phyloP scores from a whole-genome alignment of 2,329 filamentous ascomycete genomes.

The Cercospora sp. region DNA sequence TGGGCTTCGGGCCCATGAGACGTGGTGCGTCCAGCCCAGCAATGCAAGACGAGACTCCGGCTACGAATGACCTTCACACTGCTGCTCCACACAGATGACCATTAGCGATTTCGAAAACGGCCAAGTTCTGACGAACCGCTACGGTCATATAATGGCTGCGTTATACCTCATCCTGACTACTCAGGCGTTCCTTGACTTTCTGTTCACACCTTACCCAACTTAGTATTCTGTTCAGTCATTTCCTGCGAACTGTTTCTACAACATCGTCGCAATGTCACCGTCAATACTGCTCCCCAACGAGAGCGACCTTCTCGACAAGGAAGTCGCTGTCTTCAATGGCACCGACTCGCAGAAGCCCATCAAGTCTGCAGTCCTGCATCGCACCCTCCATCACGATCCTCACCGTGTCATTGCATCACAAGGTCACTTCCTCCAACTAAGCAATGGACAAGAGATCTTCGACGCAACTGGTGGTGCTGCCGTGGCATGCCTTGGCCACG shows the following conservation, averaged over 20 bases:
- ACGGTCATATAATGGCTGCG: neutral
- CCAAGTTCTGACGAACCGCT: neutral
- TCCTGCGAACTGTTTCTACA: neutral
- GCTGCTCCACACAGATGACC: neutral
- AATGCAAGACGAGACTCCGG: constrained; percentile 13
- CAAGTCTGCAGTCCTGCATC: constrained; percentile 50
- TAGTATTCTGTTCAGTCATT: constrained; percentile 4
- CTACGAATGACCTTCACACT: constrained; percentile 7
- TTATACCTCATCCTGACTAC: neutral
- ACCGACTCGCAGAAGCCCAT: constrained; percentile 4
- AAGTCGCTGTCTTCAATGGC: neutral
- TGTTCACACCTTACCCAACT: neutral
- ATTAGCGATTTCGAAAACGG: neutral
- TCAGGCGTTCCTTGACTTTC: neutral
- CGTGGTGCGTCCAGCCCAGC: constrained; percentile 8
- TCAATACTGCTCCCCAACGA: constrained; percentile 30
- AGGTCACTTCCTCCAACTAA: constrained; percentile 55
- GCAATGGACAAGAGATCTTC: constrained; percentile 61
- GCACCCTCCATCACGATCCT: constrained; percentile 52
- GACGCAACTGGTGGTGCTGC: constrained; percentile 75
- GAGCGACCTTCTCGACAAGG: constrained; percentile 24
- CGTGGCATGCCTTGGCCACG: constrained; percentile 70
- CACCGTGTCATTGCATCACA: constrained; percentile 51
- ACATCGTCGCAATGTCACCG: constrained; percentile 22
- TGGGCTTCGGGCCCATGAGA: constrained; percentile 18